A percentile compares a stretch with the other conserved stretches of the same genome.
Conservation (phyloP, 768 basidiomycete genomes). For the Chiua virens region DNA sequence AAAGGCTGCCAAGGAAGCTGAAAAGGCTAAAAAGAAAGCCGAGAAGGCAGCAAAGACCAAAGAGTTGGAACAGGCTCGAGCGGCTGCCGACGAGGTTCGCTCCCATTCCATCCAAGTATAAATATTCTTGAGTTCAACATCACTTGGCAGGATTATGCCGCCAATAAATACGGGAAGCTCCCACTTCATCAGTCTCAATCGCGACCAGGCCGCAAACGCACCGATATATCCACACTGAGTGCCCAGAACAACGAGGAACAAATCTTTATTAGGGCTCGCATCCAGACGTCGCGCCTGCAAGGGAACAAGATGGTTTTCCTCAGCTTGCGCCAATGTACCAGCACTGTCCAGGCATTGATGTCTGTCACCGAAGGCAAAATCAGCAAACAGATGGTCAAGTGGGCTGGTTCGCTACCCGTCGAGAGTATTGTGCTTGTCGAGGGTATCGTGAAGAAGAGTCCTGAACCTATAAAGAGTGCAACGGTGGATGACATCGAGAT, state of each 20-base stretch:
- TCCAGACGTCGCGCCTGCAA: slow-evolving; percentile 90
- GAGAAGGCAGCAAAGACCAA: slow-evolving; percentile 81
- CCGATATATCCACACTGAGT: slow-evolving; percentile 64
- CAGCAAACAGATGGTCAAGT: slow-evolving; percentile 98
- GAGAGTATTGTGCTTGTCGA: slow-evolving; percentile 94
- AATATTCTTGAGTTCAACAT: slow-evolving; percentile 1
- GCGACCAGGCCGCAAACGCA: slow-evolving; percentile 58
- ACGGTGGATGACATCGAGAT: slow-evolving; percentile 87
- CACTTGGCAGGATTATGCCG: slow-evolving; percentile 66
- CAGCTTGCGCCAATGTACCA: slow-evolving; percentile 82
- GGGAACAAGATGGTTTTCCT: slow-evolving; percentile 96
- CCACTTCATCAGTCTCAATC: slow-evolving; percentile 92
- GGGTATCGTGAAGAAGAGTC: slow-evolving; percentile 75
- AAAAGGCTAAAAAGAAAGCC: slow-evolving; percentile 87
- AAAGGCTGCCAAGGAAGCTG: slow-evolving; percentile 86
- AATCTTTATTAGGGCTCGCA: slow-evolving; percentile 83
- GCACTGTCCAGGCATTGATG: slow-evolving; percentile 86
- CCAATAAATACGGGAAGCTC: slow-evolving; percentile 79
- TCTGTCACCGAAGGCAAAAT: slow-evolving; percentile 69
- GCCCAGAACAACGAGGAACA: slow-evolving; percentile 64
- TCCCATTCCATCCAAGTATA: slow-evolving; percentile 34
- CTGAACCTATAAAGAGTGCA: slow-evolving; percentile 88
- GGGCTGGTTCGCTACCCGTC: slow-evolving; percentile 70
- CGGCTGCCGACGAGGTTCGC: slow-evolving; percentile 55
- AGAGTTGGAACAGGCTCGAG: slow-evolving; percentile 70